Conservation (phyloP, 1,284 basidiomycete species). For the Sphagnurus paluster region DNA sequence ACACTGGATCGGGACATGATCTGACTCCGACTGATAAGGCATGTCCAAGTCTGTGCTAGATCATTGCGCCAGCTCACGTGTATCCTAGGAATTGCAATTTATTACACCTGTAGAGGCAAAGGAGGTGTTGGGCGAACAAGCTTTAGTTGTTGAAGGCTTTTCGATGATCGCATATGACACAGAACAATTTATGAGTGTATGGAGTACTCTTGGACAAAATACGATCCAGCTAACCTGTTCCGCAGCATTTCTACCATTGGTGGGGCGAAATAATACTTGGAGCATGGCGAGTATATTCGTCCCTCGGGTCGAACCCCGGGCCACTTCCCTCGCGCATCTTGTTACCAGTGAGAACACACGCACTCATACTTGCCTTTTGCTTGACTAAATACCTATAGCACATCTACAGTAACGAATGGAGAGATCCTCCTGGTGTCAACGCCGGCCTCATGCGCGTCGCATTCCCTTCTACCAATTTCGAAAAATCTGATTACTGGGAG, state of each 20-base stretch:
- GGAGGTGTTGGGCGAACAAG: conserved; percentile 28
- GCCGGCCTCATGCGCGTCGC: conserved; percentile 40
- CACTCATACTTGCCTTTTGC: not conserved
- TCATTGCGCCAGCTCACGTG: not conserved
- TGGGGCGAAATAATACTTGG: conserved; percentile 45
- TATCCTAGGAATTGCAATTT: conserved; percentile 32
- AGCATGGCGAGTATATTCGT: conserved; percentile 36
- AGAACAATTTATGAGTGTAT: conserved; percentile 35
- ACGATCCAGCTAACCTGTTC: not conserved
- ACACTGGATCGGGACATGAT: conserved; percentile 19
- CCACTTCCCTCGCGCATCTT: conserved; percentile 32
- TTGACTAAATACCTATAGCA: conserved; percentile 18
- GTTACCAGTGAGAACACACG: conserved; percentile 29
- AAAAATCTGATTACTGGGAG: conserved; percentile 35
- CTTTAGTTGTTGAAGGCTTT: conserved; percentile 28
- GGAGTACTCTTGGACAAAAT: conserved; percentile 8
- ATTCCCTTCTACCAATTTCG: conserved; percentile 36
- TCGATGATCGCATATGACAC: conserved; percentile 37
- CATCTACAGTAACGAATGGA: conserved; percentile 30
- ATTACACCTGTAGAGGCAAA: conserved; percentile 28
- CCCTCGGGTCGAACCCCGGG: no score
- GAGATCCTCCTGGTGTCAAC: conserved; percentile 34
- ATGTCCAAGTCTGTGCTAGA: not conserved
- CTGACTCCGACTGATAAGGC: conserved; percentile 26
- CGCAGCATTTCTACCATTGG: conserved; percentile 45